Conservation (phyloP, 192 early-diverging fungal genomes). For the Lunasporangiospora selenospora region DNA sequence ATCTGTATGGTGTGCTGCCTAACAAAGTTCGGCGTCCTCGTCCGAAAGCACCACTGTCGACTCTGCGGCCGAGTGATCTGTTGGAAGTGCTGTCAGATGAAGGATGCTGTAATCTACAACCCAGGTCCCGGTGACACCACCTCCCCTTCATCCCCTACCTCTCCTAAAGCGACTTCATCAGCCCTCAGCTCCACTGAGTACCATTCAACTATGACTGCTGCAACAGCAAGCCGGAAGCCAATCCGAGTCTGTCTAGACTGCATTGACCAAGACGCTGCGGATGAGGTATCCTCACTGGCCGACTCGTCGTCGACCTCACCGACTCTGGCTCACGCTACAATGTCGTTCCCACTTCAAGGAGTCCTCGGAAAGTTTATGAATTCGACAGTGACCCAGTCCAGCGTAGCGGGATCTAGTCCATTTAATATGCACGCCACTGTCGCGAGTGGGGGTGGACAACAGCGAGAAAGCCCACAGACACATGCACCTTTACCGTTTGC, state of each 20-base stretch:
- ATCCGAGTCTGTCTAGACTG: conserved; percentile 37
- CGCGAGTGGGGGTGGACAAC: too few species aligned
- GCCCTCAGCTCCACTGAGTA: not conserved
- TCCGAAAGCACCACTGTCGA: conserved; percentile 71
- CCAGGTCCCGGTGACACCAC: not conserved
- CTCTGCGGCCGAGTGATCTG: conserved; percentile 74
- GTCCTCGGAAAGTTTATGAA: conserved; percentile 26
- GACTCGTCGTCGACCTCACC: not conserved
- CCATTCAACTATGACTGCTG: not conserved
- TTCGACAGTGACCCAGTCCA: conserved; percentile 3
- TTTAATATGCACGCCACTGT: too few species aligned
- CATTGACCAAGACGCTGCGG: conserved; percentile 21
- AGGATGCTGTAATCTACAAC: conserved; percentile 13
- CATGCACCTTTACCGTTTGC: too few species aligned
- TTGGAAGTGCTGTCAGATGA: conserved; percentile 61
- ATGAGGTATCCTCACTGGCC: not conserved
- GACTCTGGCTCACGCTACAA: too few species aligned
- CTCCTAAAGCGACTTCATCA: not conserved
- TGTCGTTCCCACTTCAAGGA: conserved; percentile 27
- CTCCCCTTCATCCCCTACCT: not conserved
- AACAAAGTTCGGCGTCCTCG: conserved; percentile 41
- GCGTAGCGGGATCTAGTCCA: too few species aligned
- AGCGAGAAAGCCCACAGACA: too few species aligned
- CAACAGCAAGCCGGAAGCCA: conserved; percentile 14
- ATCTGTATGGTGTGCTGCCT: conserved; percentile 43